These are phyloP conservation scores for Exophiala mesophila DNA, from an alignment of 2,329 filamentous ascomycete genomes.

Conservation along the genomic window DNA sequence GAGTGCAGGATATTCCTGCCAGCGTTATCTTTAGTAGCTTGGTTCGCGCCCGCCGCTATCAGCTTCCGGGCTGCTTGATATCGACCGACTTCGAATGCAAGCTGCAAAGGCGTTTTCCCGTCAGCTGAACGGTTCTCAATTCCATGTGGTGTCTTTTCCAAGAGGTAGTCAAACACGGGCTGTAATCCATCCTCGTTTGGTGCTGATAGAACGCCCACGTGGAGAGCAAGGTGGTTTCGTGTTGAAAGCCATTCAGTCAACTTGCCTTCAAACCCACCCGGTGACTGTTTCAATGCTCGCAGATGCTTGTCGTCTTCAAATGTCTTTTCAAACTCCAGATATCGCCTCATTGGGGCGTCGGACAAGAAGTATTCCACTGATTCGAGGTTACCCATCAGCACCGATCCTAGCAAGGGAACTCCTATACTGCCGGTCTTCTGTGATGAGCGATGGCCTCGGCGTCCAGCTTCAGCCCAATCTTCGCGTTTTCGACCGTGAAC, in stretches of 20 bases:
- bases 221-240: slow-evolving; percentile 59
- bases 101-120: slow-evolving; percentile 58
- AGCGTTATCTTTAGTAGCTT: slow-evolving; percentile 55
- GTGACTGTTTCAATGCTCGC: slow-evolving; percentile 54
- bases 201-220: slow-evolving; percentile 56
- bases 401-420: slow-evolving; percentile 33
- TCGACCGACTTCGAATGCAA: slow-evolving; percentile 58
- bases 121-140: slow-evolving; percentile 57
- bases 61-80: slow-evolving; percentile 56
- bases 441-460: slow-evolving; percentile 38
- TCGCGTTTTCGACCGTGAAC: slow-evolving; percentile 69
- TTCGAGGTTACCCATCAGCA: slow-evolving; percentile 52
- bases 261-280: slow-evolving; percentile 59
- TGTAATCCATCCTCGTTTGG: slow-evolving; percentile 39
- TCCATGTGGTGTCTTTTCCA: slow-evolving; percentile 56
- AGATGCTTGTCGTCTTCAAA: slow-evolving; percentile 60
- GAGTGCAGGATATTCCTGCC: slow-evolving; percentile 67
- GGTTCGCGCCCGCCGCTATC: slow-evolving; percentile 64
- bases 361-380: slow-evolving; percentile 73
- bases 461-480: slow-evolving; percentile 68
- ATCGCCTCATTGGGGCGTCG: slow-evolving; percentile 62
- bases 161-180: slow-evolving; percentile 60
- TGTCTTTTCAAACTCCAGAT: slow-evolving; percentile 62
- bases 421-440: slow-evolving; percentile 27
- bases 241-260: slow-evolving; percentile 47